Evolutionary conservation across 306 rosid species (phyloP).

Genomic region (Alnus rubra): DNA sequence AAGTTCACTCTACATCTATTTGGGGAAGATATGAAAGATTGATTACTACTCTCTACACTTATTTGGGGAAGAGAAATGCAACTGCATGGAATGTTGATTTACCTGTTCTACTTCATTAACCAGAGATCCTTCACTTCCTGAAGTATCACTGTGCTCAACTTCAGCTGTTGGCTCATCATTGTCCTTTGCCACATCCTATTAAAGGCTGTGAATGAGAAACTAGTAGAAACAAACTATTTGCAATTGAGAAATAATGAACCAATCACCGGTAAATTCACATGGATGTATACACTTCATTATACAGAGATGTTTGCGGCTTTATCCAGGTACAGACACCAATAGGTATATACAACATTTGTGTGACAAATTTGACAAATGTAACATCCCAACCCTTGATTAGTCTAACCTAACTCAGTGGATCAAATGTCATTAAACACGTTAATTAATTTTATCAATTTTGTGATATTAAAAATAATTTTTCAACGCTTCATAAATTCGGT

Average conservation of each 20-base stretch:
- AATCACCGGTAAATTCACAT: background rate
- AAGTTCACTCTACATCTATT: constrained; percentile 23
- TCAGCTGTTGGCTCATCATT: constrained; percentile 32
- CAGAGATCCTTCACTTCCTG: constrained; percentile 37
- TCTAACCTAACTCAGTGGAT: no score
- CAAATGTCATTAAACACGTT: no score
- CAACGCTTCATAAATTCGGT: no score
- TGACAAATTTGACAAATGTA: background rate
- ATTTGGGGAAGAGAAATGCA: constrained; percentile 15
- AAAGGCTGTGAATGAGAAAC: constrained; percentile 38
- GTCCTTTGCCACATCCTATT: constrained; percentile 49
- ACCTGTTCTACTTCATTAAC: constrained; percentile 57
- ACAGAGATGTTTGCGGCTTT: background rate
- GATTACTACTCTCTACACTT: constrained; percentile 15
- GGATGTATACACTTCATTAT: background rate
- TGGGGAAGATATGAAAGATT: constrained; percentile 19
- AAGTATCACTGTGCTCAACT: constrained; percentile 41
- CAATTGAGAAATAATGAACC: background rate
- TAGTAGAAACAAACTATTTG: constrained; percentile 31
- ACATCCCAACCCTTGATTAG: no score
- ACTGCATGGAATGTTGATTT: constrained; percentile 19
- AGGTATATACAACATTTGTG: background rate
- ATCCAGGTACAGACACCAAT: constrained; percentile 11
- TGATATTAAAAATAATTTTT: no score
- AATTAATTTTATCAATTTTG: no score